phyloP scores from a whole-genome alignment of 306 rosid genomes.

The Cercis canadensis region DNA sequence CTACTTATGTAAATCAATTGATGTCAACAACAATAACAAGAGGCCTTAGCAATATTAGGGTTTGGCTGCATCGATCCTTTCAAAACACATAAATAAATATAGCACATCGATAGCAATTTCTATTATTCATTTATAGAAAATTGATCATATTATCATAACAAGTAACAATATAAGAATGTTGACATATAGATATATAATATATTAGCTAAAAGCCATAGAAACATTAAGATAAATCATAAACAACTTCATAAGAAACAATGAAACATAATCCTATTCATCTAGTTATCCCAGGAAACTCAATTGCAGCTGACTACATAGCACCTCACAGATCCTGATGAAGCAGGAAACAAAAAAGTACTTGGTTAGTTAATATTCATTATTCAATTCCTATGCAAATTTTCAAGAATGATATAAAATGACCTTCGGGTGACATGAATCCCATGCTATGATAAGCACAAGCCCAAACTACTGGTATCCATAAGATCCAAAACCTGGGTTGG shows the following conservation, averaged over 20 bases:
- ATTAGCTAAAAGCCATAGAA: background rate
- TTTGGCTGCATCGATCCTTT: constrained; percentile 19
- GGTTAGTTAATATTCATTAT: background rate
- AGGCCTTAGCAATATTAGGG: background rate
- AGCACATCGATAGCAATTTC: constrained; percentile 2
- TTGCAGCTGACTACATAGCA: constrained; percentile 5
- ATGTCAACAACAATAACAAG: constrained; percentile 7
- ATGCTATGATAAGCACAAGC: background rate
- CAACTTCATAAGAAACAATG: background rate
- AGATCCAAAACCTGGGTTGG: too few species aligned
- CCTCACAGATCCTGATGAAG: background rate
- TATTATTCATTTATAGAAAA: background rate
- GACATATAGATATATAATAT: background rate
- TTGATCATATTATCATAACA: background rate
- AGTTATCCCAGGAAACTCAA: constrained; percentile 19
- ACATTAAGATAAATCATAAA: background rate
- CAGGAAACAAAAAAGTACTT: background rate
- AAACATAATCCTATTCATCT: background rate
- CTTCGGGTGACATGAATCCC: constrained; percentile 1
- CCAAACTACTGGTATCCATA: background rate
- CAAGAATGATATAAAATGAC: constrained; percentile 21
- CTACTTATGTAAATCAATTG: constrained; percentile 12
- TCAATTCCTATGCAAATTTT: background rate
- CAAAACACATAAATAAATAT: constrained; percentile 10
- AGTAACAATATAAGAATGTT: constrained; percentile 1